Conservation (phyloP, 306 rosid genomes). For the Ormosia semicastrata region DNA sequence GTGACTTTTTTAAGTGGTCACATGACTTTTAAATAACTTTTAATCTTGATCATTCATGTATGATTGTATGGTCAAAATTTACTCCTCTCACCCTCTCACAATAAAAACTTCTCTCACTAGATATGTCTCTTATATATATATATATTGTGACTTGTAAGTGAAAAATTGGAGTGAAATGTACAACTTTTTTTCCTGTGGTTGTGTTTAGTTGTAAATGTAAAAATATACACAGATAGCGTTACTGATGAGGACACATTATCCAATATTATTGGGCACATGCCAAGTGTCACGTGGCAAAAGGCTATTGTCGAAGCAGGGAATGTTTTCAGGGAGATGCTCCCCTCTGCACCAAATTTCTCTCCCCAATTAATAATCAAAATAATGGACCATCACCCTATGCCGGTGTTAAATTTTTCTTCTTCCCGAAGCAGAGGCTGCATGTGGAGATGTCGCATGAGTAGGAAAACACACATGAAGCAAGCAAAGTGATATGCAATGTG, state of each 20-base stretch:
- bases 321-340: constrained; percentile 43
- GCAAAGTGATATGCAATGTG: constrained; percentile 24
- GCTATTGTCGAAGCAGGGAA: constrained; percentile 21
- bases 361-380: constrained; percentile 18
- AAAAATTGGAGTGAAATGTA: too few relatives aligned
- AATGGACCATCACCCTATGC: constrained; percentile 22
- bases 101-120: too few relatives aligned
- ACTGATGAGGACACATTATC: constrained; percentile 3
- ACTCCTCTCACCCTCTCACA: too few relatives aligned
- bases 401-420: constrained; percentile 23
- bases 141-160: too few relatives aligned
- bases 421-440: constrained; percentile 40
- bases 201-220: background rate
- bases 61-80: too few relatives aligned
- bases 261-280: constrained; percentile 25
- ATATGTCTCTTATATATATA: too few relatives aligned
- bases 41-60: too few relatives aligned
- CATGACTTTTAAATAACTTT: too few relatives aligned
- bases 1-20: too few relatives aligned
- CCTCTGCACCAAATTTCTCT: background rate
- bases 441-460: constrained; percentile 51
- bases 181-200: background rate
- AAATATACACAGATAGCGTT: background rate
- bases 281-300: constrained; percentile 18
- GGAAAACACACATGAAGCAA: constrained; percentile 39